Conservation (phyloP, 1,284 basidiomycete species). For the Retiboletus flavoniger region DNA sequence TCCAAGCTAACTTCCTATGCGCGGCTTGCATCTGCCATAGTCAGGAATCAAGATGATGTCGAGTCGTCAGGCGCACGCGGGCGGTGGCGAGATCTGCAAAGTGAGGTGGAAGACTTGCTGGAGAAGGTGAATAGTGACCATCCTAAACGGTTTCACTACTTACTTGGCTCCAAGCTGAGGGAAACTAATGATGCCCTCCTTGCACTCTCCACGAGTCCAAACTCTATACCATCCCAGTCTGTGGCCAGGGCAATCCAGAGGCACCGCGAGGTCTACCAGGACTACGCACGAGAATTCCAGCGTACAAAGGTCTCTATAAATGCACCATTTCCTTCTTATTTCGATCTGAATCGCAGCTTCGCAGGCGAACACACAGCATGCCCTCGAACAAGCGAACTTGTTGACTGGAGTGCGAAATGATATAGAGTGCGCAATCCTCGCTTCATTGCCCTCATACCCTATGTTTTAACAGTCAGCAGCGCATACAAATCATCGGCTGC, state of each 20-base stretch:
- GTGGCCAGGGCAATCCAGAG: conserved; percentile 89
- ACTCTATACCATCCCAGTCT: conserved; percentile 71
- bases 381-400: conserved; percentile 84
- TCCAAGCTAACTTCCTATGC: conserved; percentile 88
- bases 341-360: conserved; percentile 3
- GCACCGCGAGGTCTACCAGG: conserved; percentile 87
- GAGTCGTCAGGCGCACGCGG: conserved; percentile 69
- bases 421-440: conserved; percentile 69
- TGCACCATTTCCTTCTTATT: not conserved
- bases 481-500: conserved; percentile 88
- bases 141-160: conserved; percentile 5
- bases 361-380: conserved; percentile 79
- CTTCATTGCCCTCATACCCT: not conserved
- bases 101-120: conserved; percentile 84
- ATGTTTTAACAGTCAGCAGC: conserved; percentile 37
- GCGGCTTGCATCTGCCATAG: conserved; percentile 76
- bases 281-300: conserved; percentile 80
- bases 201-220: conserved; percentile 64
- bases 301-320: conserved; percentile 69
- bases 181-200: conserved; percentile 80
- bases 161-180: conserved; percentile 58
- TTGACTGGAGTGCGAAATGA: conserved; percentile 93
- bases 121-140: conserved; percentile 64
- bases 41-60: conserved; percentile 60
- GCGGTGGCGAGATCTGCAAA: conserved; percentile 79